phyloP scores from a whole-genome alignment of 345 rosid species.

The Rhizophora mangle region DNA sequence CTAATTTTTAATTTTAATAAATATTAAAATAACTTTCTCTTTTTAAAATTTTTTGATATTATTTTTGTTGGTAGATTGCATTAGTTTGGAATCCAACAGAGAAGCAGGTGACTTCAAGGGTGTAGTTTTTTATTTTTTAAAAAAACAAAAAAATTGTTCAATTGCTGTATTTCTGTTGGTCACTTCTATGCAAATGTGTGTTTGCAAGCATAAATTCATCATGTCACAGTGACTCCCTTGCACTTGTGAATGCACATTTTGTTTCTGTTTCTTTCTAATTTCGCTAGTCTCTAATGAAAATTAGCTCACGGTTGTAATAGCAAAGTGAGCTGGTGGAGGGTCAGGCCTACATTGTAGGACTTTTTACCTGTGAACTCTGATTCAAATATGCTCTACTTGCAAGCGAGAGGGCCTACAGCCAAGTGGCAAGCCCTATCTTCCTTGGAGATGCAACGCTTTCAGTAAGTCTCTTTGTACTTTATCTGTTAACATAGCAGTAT shows the following conservation, averaged over 20 bases:
- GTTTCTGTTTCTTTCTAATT: background rate
- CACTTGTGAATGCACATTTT: no score
- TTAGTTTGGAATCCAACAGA: constrained; percentile 93
- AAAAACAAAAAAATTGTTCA: no score
- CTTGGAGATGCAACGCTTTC: constrained; percentile 37
- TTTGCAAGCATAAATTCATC: no score
- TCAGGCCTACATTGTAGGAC: constrained; percentile 63
- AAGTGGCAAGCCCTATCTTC: constrained; percentile 65
- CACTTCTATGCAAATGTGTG: no score
- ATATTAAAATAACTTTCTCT: no score
- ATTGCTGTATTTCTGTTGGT: constrained; percentile 6
- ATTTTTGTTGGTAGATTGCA: no score
- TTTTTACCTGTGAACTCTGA: constrained; percentile 60
- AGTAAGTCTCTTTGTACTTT: constrained; percentile 43
- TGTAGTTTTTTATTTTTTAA: no score
- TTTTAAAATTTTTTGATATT: no score
- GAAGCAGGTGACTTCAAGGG: constrained; percentile 53
- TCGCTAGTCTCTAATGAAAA: constrained; percentile 8
- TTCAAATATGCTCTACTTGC: constrained; percentile 67
- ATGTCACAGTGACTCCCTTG: no score
- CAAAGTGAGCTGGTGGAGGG: constrained; percentile 73
- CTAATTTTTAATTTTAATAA: no score
- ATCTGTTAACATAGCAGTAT: constrained; percentile 1
- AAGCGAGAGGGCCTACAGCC: constrained; percentile 68
- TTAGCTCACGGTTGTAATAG: constrained; percentile 38